Evolutionary conservation across 345 rosid species (phyloP).

Genomic region (Acer negundo): DNA sequence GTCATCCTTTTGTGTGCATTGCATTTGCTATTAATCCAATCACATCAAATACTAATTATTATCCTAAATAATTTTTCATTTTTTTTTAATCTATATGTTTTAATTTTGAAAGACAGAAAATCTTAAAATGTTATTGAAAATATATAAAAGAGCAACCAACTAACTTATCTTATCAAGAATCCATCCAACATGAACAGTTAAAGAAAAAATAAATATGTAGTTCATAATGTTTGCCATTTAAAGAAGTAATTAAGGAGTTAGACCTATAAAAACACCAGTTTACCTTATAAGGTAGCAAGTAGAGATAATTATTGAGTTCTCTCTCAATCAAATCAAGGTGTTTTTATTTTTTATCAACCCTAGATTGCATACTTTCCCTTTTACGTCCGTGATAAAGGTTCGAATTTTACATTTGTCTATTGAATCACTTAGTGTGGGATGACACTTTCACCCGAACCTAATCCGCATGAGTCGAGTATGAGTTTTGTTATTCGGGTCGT

Average conservation of each 20-base stretch:
- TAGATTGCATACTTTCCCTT: too few relatives aligned
- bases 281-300: constrained; percentile 21
- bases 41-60: not conserved
- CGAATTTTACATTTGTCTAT: too few relatives aligned
- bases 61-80: not conserved
- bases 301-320: constrained; percentile 6
- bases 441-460: too few relatives aligned
- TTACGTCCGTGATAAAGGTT: too few relatives aligned
- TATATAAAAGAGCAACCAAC: not conserved
- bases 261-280: constrained; percentile 21
- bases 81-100: not conserved
- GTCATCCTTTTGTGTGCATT: constrained; percentile 19
- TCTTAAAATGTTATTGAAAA: not conserved
- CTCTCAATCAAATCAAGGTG: not conserved
- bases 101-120: not conserved
- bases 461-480: too few relatives aligned
- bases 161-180: constrained; percentile 6
- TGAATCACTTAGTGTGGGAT: too few relatives aligned
- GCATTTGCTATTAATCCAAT: not conserved
- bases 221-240: constrained; percentile 21
- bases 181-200: not conserved
- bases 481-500: too few relatives aligned
- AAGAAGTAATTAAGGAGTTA: constrained; percentile 16
- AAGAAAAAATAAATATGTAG: not conserved
- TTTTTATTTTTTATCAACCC: too few relatives aligned